phyloP scores from a whole-genome alignment of 164 flowering plant genomes.

The Hamamelis virginiana region DNA sequence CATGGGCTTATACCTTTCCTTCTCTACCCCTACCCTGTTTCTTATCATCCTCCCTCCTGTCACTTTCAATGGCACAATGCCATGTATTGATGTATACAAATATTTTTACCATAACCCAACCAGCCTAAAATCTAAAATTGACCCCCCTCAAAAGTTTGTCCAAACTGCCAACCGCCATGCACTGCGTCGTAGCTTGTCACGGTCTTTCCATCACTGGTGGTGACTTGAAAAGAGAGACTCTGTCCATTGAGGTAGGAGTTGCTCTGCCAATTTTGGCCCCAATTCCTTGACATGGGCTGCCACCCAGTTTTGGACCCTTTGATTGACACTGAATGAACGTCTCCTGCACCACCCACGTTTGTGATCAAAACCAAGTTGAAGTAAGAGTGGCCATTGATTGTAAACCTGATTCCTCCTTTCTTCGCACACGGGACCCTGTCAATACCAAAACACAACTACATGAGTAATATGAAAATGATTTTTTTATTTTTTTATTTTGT shows the following conservation, averaged over 20 bases:
- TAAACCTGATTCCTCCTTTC: constrained; percentile 52
- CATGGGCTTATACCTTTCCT: too few relatives aligned
- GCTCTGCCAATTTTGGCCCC: constrained; percentile 62
- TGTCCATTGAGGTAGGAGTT: constrained; percentile 47
- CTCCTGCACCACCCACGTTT: constrained; percentile 53
- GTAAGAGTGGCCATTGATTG: constrained; percentile 52
- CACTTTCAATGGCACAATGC: not conserved
- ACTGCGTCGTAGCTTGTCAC: constrained; percentile 36
- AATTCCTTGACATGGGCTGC: constrained; percentile 53
- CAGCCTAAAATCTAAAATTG: constrained; percentile 22
- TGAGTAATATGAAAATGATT: too few relatives aligned
- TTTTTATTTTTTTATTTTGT: too few relatives aligned
- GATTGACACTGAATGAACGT: constrained; percentile 44
- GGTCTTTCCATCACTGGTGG: constrained; percentile 50
- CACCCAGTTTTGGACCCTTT: constrained; percentile 48
- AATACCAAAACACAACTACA: not conserved
- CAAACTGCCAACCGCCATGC: constrained; percentile 44
- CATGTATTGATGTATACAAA: constrained; percentile 5
- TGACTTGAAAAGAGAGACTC: constrained; percentile 48
- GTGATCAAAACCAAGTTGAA: constrained; percentile 49
- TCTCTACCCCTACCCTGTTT: too few relatives aligned
- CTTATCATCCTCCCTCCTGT: constrained; percentile 9
- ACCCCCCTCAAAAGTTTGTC: constrained; percentile 38
- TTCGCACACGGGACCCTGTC: constrained; percentile 47
- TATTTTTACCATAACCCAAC: too few relatives aligned